These are phyloP conservation scores for Salvia miltiorrhiza DNA, from an alignment of 257 asterid genomes.

Conservation along the genomic window DNA sequence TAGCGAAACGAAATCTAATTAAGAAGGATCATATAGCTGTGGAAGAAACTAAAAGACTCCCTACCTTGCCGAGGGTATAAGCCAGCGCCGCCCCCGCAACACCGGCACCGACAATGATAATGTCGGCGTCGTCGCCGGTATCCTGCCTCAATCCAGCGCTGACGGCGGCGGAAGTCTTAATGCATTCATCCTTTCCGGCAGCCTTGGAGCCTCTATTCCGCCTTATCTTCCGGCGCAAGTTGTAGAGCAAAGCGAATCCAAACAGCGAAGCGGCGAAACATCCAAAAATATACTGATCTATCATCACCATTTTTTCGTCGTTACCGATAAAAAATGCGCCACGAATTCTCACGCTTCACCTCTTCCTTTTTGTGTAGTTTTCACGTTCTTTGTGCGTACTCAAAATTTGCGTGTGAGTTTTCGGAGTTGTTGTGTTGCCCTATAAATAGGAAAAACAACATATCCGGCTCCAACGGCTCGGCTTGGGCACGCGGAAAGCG, in stretches of 20 bases:
- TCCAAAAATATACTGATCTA: constrained; percentile 48
- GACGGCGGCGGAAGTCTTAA: constrained; percentile 15
- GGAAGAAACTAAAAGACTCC: background rate
- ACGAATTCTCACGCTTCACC: background rate
- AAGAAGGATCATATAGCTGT: background rate
- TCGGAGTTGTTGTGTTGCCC: constrained; percentile 15
- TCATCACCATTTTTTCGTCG: constrained; percentile 32
- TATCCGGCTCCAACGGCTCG: background rate
- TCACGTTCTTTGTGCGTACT: background rate
- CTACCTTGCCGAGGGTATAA: constrained; percentile 67
- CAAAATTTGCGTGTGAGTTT: constrained; percentile 15
- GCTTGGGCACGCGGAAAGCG: constrained; percentile 9
- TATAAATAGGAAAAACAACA: constrained; percentile 13
- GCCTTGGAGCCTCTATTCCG: constrained; percentile 28
- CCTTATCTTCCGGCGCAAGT: constrained; percentile 33
- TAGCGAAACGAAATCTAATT: background rate
- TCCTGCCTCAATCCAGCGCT: constrained; percentile 16
- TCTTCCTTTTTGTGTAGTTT: background rate
- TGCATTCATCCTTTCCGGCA: constrained; percentile 17
- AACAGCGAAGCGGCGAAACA: constrained; percentile 48
- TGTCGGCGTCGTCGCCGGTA: constrained; percentile 36
- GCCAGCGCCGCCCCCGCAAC: constrained; percentile 82
- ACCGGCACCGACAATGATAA: constrained; percentile 75
- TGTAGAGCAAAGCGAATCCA: constrained; percentile 40
- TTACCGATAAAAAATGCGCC: constrained; percentile 7